These are phyloP conservation scores for Lachancea dasiensis DNA, from an alignment of 805 yeast species.

Conservation along the genomic window DNA sequence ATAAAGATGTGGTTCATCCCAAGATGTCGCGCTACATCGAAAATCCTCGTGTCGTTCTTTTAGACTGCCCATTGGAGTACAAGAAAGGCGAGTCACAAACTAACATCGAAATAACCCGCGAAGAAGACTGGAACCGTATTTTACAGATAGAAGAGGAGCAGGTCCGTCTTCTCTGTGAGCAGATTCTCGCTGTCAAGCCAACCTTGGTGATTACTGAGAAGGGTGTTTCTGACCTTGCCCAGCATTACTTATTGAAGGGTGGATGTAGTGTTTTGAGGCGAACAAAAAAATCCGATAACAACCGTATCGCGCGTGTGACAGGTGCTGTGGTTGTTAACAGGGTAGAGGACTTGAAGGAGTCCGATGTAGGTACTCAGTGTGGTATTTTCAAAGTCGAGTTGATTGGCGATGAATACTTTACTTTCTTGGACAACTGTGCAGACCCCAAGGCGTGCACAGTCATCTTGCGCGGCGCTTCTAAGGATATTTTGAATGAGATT, in stretches of 20 bases:
- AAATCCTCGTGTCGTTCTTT: conserved; percentile 80
- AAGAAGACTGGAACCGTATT: conserved; percentile 92
- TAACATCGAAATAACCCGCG: conserved; percentile 92
- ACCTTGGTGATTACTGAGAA: conserved; percentile 95
- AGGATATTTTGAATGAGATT: conserved; percentile 91
- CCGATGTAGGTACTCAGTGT: conserved; percentile 84
- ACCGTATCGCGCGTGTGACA: conserved; percentile 93
- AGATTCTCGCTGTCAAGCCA: conserved; percentile 77
- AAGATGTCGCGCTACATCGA: conserved; percentile 88
- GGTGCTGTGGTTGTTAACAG: conserved; percentile 97
- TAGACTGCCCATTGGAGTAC: conserved; percentile 96
- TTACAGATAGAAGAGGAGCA: conserved; percentile 98
- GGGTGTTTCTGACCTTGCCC: conserved; percentile 97
- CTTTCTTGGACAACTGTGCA: conserved; percentile 72
- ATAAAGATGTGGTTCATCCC: conserved; percentile 98
- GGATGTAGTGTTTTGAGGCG: conserved; percentile 91
- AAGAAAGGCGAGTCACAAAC: conserved; percentile 99
- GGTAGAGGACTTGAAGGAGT: conserved; percentile 86
- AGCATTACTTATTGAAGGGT: conserved; percentile 89
- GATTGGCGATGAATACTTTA: conserved; percentile 95
- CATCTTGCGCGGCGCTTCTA: conserved; percentile 90
- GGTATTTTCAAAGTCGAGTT: conserved; percentile 89
- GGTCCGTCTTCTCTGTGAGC: conserved; percentile 80
- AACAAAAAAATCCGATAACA: conserved; percentile 91
- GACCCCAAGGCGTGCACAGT: conserved; percentile 93